Base-by-base conservation (phyloP, 2,329 filamentous ascomycete species). In the Colletotrichum spaethianum region DNA sequence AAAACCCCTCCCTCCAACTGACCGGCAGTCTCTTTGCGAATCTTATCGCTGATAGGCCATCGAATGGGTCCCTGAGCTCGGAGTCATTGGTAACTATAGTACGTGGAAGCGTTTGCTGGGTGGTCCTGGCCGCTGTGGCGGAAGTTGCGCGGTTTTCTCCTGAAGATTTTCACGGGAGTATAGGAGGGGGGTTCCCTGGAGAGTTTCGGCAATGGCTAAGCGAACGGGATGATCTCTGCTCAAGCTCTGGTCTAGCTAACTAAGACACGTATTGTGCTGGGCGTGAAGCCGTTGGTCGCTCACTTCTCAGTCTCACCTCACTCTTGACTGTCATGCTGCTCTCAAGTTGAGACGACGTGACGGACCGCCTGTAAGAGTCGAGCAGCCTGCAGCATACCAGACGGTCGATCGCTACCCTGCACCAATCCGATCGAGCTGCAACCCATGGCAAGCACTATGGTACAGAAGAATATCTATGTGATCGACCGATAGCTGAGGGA, bases 361-460 rank as follows among this genome's bases (percentile, higher is more conserved):
- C 31, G 38, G 42, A 57, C 50, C n/a, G 11, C 50, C 64, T 59
- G 53, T 31, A 38, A 46, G 23, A 26, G 28, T 40, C 46, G 63
- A 67, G 48, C 68, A 61, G 68, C 52, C 65, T 59, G 65, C 65
- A 59, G 69, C 65, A 69, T 72, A 50, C 59, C 59, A 63, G 50
- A 63, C 69, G 59, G 69, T 38, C 31, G 69, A 63, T 69, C 59
- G 38, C 20, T 42, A n/a, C 64, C 64, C 65, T 53, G 53, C 65
- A 55, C 65, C 65, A 72, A 69, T 60, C 59, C 44, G 65, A 69
- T 69, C 69, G 69, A 72, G 65, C 44, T 63, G 38, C 57, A 48
- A 59, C 36, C 50, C 59, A 38, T 60, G 48, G 31, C 65, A 55
- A 69, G 53, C n/a, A n/a, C n/a, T n/a, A n/a, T n/a, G n/a, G n/a